Percentiles rank a stretch among this genome's conserved stretches.
Evolutionary conservation across 2,329 filamentous ascomycete genomes (phyloP).

Genomic region (Aspergillus neoniger): DNA sequence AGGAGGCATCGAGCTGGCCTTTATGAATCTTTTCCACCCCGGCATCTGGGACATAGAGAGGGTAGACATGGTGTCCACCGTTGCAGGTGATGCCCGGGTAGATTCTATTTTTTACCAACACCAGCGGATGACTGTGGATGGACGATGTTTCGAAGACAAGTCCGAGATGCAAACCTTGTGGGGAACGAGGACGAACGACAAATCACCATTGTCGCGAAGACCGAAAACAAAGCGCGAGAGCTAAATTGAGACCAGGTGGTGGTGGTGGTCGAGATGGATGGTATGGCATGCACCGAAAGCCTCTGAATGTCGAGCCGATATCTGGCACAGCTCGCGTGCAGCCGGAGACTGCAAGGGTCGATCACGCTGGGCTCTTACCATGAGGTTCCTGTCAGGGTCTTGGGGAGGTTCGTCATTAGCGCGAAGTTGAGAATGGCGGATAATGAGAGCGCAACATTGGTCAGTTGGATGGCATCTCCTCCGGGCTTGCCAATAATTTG

Average conservation of each 20-base stretch:
- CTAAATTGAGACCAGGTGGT: background rate
- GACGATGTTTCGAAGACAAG: background rate
- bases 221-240: background rate
- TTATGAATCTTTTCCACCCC: background rate
- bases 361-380: background rate
- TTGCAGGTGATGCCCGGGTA: background rate
- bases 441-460: background rate
- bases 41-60: background rate
- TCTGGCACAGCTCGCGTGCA: background rate
- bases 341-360: background rate
- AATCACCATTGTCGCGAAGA: background rate
- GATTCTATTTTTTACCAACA: background rate
- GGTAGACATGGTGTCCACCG: background rate
- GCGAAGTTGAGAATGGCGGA: background rate
- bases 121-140: background rate
- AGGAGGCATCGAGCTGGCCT: background rate
- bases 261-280: background rate
- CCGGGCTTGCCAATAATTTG: no score
- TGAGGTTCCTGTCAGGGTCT: background rate
- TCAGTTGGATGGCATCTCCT: background rate
- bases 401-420: background rate
- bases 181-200: background rate
- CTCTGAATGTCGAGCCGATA: background rate
- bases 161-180: background rate
- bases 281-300: background rate